phyloP scores from a whole-genome alignment of 768 basidiomycete species.

The Tephrocybe sp. region DNA sequence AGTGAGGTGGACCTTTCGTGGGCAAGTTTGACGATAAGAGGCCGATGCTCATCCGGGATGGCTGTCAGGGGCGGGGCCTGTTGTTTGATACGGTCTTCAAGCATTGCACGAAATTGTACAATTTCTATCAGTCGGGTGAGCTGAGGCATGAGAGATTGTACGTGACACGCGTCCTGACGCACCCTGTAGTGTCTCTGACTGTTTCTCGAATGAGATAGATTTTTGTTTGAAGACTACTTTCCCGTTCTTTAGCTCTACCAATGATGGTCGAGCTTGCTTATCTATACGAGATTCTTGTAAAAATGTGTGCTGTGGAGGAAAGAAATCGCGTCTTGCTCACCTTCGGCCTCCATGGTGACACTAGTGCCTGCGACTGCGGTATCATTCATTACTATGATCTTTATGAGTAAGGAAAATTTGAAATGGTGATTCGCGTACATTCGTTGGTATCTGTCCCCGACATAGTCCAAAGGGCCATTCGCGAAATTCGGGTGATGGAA shows the following conservation, averaged over 20 bases:
- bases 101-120: slow-evolving; percentile 72
- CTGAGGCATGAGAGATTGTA: not conserved
- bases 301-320: slow-evolving; percentile 2
- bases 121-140: slow-evolving; percentile 48
- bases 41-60: slow-evolving; percentile 68
- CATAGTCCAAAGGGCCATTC: slow-evolving; percentile 33
- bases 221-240: slow-evolving; percentile 79
- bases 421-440: slow-evolving; percentile 23
- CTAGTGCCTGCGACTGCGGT: slow-evolving; percentile 5
- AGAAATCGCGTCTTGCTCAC: slow-evolving; percentile 31
- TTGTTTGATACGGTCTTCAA: slow-evolving; percentile 50
- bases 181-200: slow-evolving; percentile 83
- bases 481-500: slow-evolving; percentile 12
- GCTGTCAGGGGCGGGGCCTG: slow-evolving; percentile 47
- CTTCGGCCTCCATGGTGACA: slow-evolving; percentile 14
- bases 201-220: slow-evolving; percentile 67
- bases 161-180: slow-evolving; percentile 17
- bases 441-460: slow-evolving; percentile 32
- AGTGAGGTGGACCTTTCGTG: slow-evolving; percentile 69
- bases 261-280: slow-evolving; percentile 36
- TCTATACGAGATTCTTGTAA: slow-evolving; percentile 33
- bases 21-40: slow-evolving; percentile 76
- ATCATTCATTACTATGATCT: not conserved
- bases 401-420: not conserved
- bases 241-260: slow-evolving; percentile 73